Evolutionary conservation across 2,329 filamentous ascomycete genomes (phyloP).

Genomic region (Torrubiellomyces zombiae): DNA sequence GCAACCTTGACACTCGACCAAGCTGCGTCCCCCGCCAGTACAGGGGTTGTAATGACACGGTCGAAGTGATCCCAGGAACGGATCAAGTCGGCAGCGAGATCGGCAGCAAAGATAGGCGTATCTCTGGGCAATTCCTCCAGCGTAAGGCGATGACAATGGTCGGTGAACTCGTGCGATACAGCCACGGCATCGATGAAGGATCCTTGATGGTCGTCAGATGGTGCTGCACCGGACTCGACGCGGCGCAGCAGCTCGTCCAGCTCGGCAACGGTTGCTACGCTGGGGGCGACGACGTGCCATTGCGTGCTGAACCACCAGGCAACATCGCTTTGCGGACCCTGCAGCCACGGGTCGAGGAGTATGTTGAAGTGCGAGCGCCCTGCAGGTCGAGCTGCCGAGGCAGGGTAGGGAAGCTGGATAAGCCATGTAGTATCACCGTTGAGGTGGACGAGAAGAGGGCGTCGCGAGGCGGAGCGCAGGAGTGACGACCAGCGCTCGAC

Average conservation of each 20-base stretch:
- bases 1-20: slow-evolving; percentile 9
- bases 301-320: slow-evolving; percentile 49
- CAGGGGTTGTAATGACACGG: slow-evolving; percentile 30
- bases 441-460: slow-evolving; percentile 40
- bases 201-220: slow-evolving; percentile 4
- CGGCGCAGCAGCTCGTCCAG: slow-evolving; percentile 33
- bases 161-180: slow-evolving; percentile 50
- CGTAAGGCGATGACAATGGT: slow-evolving; percentile 49
- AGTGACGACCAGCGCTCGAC: slow-evolving; percentile 7
- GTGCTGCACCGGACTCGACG: slow-evolving; percentile 20
- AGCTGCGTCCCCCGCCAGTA: slow-evolving; percentile 17
- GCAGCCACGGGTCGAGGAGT: slow-evolving; percentile 49
- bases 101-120: slow-evolving; percentile 43
- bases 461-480: slow-evolving; percentile 6
- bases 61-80: slow-evolving; percentile 42
- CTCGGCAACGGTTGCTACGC: slow-evolving; percentile 35
- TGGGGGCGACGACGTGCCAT: slow-evolving; percentile 39
- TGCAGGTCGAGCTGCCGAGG: slow-evolving; percentile 20
- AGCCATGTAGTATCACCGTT: slow-evolving; percentile 54
- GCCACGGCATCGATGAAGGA: slow-evolving; percentile 39
- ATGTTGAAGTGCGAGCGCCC: slow-evolving; percentile 42
- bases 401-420: slow-evolving; percentile 42
- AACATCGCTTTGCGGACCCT: slow-evolving; percentile 45
- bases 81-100: slow-evolving; percentile 40
- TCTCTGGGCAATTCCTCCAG: slow-evolving; percentile 33